Percentiles rank a stretch among this genome's conserved stretches.
These are phyloP conservation scores for Protomyces gravidus DNA, from an alignment of 1,139 yeast species.

Conservation along the genomic window DNA sequence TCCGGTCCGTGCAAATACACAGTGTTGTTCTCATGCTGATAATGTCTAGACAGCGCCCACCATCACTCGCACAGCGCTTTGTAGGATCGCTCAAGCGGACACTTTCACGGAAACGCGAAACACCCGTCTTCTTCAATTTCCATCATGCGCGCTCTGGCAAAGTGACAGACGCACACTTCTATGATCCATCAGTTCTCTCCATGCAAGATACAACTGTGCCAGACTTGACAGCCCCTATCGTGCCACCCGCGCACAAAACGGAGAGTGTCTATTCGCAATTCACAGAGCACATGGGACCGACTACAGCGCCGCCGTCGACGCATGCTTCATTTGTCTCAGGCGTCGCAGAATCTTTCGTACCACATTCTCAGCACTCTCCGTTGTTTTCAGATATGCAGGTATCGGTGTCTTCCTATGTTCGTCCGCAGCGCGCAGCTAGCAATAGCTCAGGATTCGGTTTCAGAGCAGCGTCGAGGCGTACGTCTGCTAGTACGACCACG, in stretches of 20 bases:
- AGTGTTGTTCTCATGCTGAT: not conserved
- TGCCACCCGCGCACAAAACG: not conserved
- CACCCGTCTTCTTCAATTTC: not conserved
- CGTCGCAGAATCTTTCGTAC: not conserved
- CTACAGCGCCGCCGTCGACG: not conserved
- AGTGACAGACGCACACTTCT: not conserved
- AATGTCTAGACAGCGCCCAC: not conserved
- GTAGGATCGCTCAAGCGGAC: not conserved
- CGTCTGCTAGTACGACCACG: not conserved
- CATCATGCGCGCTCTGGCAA: slow-evolving; percentile 1
- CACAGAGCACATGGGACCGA: not conserved
- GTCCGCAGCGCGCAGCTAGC: not conserved
- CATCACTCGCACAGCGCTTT: not conserved
- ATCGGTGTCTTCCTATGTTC: not conserved
- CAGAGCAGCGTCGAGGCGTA: not conserved
- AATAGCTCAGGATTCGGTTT: not conserved
- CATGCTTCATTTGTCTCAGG: not conserved
- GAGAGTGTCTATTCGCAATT: not conserved
- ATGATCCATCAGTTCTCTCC: not conserved
- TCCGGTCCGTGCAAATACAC: not conserved
- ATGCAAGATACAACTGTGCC: no score
- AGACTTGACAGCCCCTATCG: not conserved
- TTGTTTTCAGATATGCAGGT: not conserved
- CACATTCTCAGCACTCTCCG: not conserved
- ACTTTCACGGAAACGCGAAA: not conserved